Evolutionary conservation across 768 basidiomycete genomes (phyloP).

Genomic region (Boletus insuetus): DNA sequence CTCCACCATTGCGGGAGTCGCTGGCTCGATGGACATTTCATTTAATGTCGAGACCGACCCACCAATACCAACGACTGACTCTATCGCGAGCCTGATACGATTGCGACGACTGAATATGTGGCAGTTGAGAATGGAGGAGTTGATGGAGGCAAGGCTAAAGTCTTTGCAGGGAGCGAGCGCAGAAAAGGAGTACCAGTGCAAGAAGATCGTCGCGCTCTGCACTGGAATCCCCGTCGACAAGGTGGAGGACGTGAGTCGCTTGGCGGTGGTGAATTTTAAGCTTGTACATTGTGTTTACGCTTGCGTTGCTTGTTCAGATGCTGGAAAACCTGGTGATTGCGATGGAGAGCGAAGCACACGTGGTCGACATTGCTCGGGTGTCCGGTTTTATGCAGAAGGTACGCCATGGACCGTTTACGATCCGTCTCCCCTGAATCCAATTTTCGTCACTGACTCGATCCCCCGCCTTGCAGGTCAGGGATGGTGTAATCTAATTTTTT

Average conservation of each 20-base stretch:
- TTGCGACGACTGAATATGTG: conserved; percentile 78
- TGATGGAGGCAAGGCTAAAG: conserved; percentile 69
- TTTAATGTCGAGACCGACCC: conserved; percentile 72
- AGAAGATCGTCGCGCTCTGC: conserved; percentile 87
- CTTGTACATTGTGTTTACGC: conserved; percentile 25
- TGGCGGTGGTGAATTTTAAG: conserved; percentile 12
- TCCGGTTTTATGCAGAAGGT: conserved; percentile 93
- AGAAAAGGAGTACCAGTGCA: conserved; percentile 89
- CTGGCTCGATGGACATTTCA: conserved; percentile 61
- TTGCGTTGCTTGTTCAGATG: conserved; percentile 47
- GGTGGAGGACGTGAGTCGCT: conserved; percentile 80
- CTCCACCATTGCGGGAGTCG: conserved; percentile 65
- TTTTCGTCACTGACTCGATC: conserved; percentile 22
- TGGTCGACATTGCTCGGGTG: conserved; percentile 80
- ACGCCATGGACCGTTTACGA: conserved; percentile 15
- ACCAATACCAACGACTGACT: conserved; percentile 59
- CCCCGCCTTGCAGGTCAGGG: conserved; percentile 33
- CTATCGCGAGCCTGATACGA: conserved; percentile 58
- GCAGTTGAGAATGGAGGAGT: conserved; percentile 74
- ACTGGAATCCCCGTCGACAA: conserved; percentile 83
- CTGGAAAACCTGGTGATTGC: conserved; percentile 82
- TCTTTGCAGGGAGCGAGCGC: conserved; percentile 75
- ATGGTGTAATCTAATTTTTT: conserved; percentile 38
- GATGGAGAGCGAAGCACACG: conserved; percentile 82
- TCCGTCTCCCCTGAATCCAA: conserved; percentile 21